Base-by-base conservation (phyloP, 257 asterid species). In the Gardenia jasminoides region DNA sequence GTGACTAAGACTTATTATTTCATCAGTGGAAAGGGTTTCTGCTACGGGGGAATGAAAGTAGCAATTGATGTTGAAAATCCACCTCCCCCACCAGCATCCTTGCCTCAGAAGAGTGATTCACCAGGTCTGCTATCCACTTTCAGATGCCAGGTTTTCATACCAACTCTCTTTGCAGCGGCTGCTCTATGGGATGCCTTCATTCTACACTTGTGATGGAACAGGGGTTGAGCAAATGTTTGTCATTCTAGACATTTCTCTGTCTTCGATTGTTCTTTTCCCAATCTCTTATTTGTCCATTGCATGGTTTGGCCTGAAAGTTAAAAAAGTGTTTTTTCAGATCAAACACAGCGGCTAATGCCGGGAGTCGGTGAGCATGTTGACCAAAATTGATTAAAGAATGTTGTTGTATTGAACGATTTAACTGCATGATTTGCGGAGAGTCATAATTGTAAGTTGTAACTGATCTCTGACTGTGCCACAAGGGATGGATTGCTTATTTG, bases 11-110 rank as follows among this genome's bases (percentile, higher is more conserved):
- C 89, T 24, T 88, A 78, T 83, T 96, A 96, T 58, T 92, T 96
- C 91, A 87, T 92, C 41, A 93, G 98, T 16, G 94, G 98, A 28
- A 89, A 89, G 6, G 98, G 99, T 2, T 89, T 85, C 87, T 93
- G 99, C 91, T 92, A 65, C 16, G 83, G 92, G 4, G 98, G 98
- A 83, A 86, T 90, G 94, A 96, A 96, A 46, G 64, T 92, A 9
- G 97, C 91, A 0, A 67, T 93, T 67, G 88, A 82, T 54, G 94
- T 90, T 1, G 88, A 87, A 52, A 84, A 93, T 0, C 56, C 87
- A 1, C 97, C 97, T 10, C 96, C 98, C 0, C 97, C 98, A 8
- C 97, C 97, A 10, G 5, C 70, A 3, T 2, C 90, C 8, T 69
- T 90, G 0, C 93, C 96, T 0, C 10, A 56, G 1, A 87, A 15